A percentile compares a stretch with the other conserved stretches of the same genome.
Conservation (phyloP, 164 flowering plant genomes). For the Vitis cinerea region DNA sequence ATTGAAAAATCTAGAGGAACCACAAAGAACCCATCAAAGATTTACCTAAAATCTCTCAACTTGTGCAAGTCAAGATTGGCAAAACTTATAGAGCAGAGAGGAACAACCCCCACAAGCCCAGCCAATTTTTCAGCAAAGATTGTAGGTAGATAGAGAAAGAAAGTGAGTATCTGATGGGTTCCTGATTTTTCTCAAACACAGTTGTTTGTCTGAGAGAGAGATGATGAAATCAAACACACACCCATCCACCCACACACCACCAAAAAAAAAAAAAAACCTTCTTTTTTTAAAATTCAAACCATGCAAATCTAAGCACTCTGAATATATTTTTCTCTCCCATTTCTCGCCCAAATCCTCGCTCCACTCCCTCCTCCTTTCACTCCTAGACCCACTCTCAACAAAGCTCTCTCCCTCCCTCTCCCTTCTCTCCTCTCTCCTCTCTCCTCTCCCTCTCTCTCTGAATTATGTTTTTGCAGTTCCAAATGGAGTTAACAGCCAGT, state of each 20-base stretch:
- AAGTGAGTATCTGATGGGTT: slow-evolving; percentile 12
- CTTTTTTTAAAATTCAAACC: slow-evolving; percentile 20
- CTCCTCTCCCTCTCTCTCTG: slow-evolving; percentile 9
- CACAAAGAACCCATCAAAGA: slow-evolving; percentile 6
- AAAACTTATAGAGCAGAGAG: slow-evolving; percentile 5
- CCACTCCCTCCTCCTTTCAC: slow-evolving; percentile 40
- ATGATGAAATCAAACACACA: slow-evolving; percentile 1
- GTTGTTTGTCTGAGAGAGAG: slow-evolving; percentile 31
- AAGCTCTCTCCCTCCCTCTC: slow-evolving; percentile 9
- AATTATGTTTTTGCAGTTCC: background rate
- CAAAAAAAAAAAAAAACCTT: background rate
- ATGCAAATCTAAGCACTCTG: slow-evolving; percentile 25
- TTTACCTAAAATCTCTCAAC: slow-evolving; percentile 23
- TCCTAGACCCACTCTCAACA: slow-evolving; percentile 34
- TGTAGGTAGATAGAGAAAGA: slow-evolving; percentile 8
- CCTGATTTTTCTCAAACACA: slow-evolving; percentile 22
- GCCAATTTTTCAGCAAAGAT: slow-evolving; percentile 21
- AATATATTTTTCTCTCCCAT: slow-evolving; percentile 14
- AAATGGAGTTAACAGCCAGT: background rate
- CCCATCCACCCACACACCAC: too few relatives aligned
- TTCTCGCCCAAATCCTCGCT: slow-evolving; percentile 53
- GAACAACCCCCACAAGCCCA: slow-evolving; percentile 11
- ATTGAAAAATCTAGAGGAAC: slow-evolving; percentile 10
- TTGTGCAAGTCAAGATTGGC: slow-evolving; percentile 16
- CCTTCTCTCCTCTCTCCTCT: background rate